A percentile compares a stretch with the other conserved stretches of the same genome.
These are phyloP conservation scores for Nicotiana attenuata DNA, from an alignment of 257 asterid genomes.

Conservation along the genomic window DNA sequence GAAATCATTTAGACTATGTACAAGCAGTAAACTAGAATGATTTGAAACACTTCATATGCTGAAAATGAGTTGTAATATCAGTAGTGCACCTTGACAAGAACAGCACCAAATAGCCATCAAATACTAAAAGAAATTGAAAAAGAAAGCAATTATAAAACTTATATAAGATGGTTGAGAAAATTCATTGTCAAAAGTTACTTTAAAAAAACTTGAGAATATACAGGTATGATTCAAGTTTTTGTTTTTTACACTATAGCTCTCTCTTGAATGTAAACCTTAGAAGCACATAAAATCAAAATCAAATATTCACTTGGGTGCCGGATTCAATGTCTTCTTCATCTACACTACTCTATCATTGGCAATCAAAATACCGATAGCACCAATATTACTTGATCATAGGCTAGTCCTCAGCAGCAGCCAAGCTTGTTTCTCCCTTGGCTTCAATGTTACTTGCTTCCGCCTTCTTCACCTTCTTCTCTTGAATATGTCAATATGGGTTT, in stretches of 20 bases:
- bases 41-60: background rate
- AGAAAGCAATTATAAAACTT: background rate
- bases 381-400: background rate
- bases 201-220: conserved; percentile 1
- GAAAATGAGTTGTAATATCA: background rate
- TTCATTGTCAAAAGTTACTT: background rate
- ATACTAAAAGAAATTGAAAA: background rate
- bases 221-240: background rate
- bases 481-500: conserved; percentile 23
- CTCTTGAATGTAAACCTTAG: conserved; percentile 1
- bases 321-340: background rate
- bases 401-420: conserved; percentile 11
- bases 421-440: conserved; percentile 8
- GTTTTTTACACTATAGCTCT: background rate
- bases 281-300: background rate
- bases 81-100: background rate
- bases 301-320: background rate
- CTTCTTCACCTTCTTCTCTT: conserved; percentile 21
- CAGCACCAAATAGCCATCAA: background rate
- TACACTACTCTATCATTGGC: background rate
- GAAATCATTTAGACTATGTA: background rate
- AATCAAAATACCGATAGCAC: background rate
- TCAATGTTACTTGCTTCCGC: background rate
- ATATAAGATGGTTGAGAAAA: background rate
- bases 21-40: background rate